A percentile compares a stretch with the other conserved stretches of the same genome.
phyloP scores from a whole-genome alignment of 306 rosid genomes.

The Senna tora region DNA sequence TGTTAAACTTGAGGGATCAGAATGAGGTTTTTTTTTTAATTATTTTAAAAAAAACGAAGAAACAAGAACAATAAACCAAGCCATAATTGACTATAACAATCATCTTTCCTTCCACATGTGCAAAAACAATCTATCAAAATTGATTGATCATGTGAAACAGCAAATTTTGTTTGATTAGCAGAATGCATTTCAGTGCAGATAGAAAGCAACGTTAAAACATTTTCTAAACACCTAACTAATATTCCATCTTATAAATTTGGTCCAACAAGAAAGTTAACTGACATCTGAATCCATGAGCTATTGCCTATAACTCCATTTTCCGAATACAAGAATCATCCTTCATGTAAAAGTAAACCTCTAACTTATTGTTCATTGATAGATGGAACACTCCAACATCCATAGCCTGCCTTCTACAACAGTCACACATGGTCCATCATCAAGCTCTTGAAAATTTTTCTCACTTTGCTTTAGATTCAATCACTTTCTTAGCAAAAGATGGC shows the following conservation, averaged over 20 bases:
- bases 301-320: conserved; percentile 43
- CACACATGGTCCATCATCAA: conserved; percentile 33
- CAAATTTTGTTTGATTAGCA: neutral
- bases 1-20: too few species aligned
- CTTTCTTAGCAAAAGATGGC: conserved; percentile 89
- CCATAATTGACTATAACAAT: neutral
- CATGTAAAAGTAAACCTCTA: conserved; percentile 45
- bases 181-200: conserved; percentile 21
- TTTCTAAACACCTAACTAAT: conserved; percentile 3
- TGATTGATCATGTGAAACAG: neutral
- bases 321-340: conserved; percentile 36
- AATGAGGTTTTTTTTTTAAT: too few species aligned
- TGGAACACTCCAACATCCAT: conserved; percentile 34
- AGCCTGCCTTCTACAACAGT: conserved; percentile 36
- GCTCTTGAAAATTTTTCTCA: conserved; percentile 44
- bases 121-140: neutral
- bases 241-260: conserved; percentile 18
- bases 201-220: neutral
- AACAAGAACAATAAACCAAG: neutral
- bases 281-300: conserved; percentile 37
- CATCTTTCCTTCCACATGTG: neutral
- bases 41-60: too few species aligned
- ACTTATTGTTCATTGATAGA: conserved; percentile 53
- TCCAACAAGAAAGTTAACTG: conserved; percentile 23
- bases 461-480: conserved; percentile 59